Conservation (phyloP, 2,329 filamentous ascomycete genomes). For the Aaosphaeria arxii region DNA sequence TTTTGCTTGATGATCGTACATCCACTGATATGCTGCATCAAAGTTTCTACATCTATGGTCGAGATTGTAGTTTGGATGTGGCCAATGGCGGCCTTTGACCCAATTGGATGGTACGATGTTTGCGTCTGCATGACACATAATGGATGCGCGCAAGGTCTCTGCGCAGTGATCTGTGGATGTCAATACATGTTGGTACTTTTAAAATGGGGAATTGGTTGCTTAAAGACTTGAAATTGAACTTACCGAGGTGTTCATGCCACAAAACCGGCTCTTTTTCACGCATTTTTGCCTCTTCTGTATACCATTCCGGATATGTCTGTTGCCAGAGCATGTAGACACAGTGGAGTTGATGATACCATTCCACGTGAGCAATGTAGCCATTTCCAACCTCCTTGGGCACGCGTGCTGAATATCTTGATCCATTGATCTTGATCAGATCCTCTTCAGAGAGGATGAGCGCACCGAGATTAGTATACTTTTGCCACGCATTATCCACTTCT, state of each 20-base stretch:
- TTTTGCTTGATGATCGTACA: background rate
- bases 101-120: background rate
- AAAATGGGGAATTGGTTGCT: too few relatives aligned
- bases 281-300: background rate
- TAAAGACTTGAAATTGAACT: background rate
- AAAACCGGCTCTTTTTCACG: background rate
- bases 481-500: background rate
- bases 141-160: background rate
- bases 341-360: background rate
- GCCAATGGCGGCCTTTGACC: background rate
- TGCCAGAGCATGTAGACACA: slow-evolving; percentile 1
- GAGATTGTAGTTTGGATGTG: background rate
- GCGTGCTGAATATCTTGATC: background rate
- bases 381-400: background rate
- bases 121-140: background rate
- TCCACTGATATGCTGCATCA: slow-evolving; percentile 1
- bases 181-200: background rate
- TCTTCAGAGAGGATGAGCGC: background rate
- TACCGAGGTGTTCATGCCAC: background rate
- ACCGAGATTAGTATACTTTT: background rate
- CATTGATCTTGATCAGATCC: background rate
- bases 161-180: background rate
- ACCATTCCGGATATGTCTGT: background rate
- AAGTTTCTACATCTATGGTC: background rate
- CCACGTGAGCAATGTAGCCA: background rate